Evolutionary conservation across 2,329 filamentous ascomycete species (phyloP), one percentile per base, ranked within the genome.

Genomic region (Venturia oleaginea): DNA sequence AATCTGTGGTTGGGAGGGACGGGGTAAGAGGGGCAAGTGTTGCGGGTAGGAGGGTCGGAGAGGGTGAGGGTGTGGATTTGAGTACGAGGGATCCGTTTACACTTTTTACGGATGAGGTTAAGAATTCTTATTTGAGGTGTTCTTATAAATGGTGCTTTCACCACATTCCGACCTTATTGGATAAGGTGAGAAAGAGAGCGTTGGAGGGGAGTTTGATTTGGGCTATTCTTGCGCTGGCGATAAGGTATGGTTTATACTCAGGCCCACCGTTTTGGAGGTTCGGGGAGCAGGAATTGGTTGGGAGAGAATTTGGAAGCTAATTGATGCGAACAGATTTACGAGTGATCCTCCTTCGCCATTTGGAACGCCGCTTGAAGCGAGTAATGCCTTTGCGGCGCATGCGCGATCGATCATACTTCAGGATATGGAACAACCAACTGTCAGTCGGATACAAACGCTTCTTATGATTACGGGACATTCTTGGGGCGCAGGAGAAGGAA

Each of bases 391-490:
- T 66, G 74, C 75, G 67, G 73, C 74, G 63, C 74, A 76, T 65
- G 74, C 75, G 40, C 71, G 75, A 63, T 73, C 75, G 67, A 73
- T 76, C 40, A 70, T 77, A n/a, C 74, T 76, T 66, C 71, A 69
- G 42, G 73, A 75, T 66, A 72, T 77, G 67, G 75, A 76, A 67
- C 74, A 72, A 24, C 75, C 75, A 22, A 74, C 70, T 66, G 71
- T 76, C 63, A 73, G 72, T 66, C 72, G 74, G 63, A 74, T 77
- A 17, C 75, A 77, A 66, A 73, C 74, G 17, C 69, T 77, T 59
- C 68, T 79, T 61, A 75, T 80, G 71, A 65, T 80, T 27, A 78
- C 78, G 0, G 76, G 76, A n/a, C 76, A 79, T 63, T 76, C 78
- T 64, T 80, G 78, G 76, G 76, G 72, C 65, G 80, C 77, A 63